Base-by-base conservation (phyloP, 441 rosid genomes). In the Euphorbia schlechtendalii region DNA sequence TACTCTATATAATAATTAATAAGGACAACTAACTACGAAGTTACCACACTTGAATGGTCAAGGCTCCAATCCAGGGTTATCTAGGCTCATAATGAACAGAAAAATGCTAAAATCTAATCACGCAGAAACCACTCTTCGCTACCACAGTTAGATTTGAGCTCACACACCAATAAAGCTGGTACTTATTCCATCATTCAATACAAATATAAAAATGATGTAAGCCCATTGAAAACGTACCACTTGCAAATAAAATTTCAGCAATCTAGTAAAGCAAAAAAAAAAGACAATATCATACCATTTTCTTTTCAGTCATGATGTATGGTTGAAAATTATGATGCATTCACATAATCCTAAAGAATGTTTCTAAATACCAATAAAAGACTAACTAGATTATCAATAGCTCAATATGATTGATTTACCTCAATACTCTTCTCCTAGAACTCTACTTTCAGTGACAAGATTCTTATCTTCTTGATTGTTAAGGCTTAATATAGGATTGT, bases 191-290 rank as follows among this genome's bases (percentile, higher is more conserved):
- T 57, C 15, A 59, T 53, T n/a, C 36, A 32, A 10, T 10, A 53
- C 18, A 18, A 45, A 15, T 30, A 41, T 13, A 38, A 46, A 21
- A 0, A 38, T 8, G n/a, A n/a, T n/a, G n/a, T 36, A 52, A 41
- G 21, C n/a, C n/a, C 0, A 28, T 14, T 28, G 7, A 27, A 59
- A 59, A 21, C 45, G 22, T 8, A 25, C 24, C 49, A 27, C n/a
- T 64, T 14, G n/a, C 38, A 45, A 32, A 41, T n/a, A 41, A 15
- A 20, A 7, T 24, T 68, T 61, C 54, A 68, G 59, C 34, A 27
- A 3, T 24, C 34, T 43, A 36, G 9, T 25, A 49, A 65, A 28
- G 14, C 34, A 56, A 6, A 60, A 65, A 25, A 52, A 54, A 70
- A 10, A 6, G 6, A 66, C 55, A n/a, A 25, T 17, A 17, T 7